Evolutionary conservation across 805 yeast species (phyloP).

Genomic region (Lipomyces sp.): DNA sequence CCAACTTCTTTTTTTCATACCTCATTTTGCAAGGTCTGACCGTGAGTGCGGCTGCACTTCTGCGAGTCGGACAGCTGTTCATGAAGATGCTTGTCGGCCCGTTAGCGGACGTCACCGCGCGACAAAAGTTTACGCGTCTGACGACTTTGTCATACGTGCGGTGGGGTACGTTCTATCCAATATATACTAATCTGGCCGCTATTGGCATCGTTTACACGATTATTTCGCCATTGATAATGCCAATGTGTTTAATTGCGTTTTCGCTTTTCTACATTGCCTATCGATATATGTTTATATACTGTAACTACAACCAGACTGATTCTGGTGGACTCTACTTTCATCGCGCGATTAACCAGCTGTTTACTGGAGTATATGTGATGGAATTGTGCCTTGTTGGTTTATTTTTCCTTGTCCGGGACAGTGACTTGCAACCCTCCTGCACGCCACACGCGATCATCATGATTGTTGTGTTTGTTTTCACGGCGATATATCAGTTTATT

Average conservation of each 20-base stretch:
- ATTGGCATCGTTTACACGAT: conserved; percentile 80
- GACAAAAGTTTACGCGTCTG: conserved; percentile 56
- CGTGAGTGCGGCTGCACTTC: conserved; percentile 70
- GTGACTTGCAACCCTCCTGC: conserved; percentile 52
- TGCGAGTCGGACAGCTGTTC: conserved; percentile 62
- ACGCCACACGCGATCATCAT: conserved; percentile 58
- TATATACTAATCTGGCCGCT: conserved; percentile 74
- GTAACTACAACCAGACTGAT: conserved; percentile 45
- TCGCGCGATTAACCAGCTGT: conserved; percentile 72
- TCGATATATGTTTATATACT: conserved; percentile 68
- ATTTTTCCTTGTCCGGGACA: conserved; percentile 64
- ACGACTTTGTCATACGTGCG: conserved; percentile 54
- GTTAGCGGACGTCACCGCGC: conserved; percentile 61
- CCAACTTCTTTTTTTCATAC: conserved; percentile 83
- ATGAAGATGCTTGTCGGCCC: conserved; percentile 47
- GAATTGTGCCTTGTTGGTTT: conserved; percentile 80
- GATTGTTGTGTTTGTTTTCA: conserved; percentile 55
- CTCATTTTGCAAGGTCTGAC: conserved; percentile 75
- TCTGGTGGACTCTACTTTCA: conserved; percentile 70
- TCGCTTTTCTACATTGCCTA: conserved; percentile 63
- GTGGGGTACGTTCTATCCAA: conserved; percentile 83
- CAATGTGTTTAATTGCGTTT: conserved; percentile 64
- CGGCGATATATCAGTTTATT: conserved; percentile 62
- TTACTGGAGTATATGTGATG: conserved; percentile 79
- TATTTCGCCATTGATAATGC: conserved; percentile 75